Base-by-base conservation (phyloP, 1,139 yeast genomes). In the Suhomyces ambrosiae region DNA sequence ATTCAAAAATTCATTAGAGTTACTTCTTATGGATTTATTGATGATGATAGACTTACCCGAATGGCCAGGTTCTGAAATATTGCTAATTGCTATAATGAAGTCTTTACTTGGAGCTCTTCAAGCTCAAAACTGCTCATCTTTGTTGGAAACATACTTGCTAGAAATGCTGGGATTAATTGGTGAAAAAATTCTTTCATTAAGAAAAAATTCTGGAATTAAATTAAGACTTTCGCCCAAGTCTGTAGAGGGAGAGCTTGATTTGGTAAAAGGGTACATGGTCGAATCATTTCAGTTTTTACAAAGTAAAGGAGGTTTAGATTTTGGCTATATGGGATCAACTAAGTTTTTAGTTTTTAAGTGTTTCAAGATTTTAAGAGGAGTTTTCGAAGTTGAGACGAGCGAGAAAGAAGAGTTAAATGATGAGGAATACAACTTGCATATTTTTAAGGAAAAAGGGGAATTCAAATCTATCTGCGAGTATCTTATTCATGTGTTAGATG, bases 81-180 rank as follows among this genome's bases (percentile, higher is more conserved):
- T 82, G 13, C 55, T 82, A 5, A 55, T 58, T 3, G 61, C 78
- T 0, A 43, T 81, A 3, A 60, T 73, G 41, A 65, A 62, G 33
- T 61, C 70, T 4, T 50, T 79, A 13, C 50, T 79, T 30, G 49
- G 48, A n/a, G 53, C 65, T 0, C 54, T 72, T 30, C 65, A 60
- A 23, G 53, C 57, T 8, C 67, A 67, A 18, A 54, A 56, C 13
- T 53, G 63, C 31, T 33, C 70, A 3, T 56, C 71, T 1, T 44
- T 54, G 4, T 60, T 72, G 6, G 84, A 80, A 45, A 64, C 78
- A 0, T 66, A 70, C 41, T 64, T 77, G 3, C 56, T 83, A 29
- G 88, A 82, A 39, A 53, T 77, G 45, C 53, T 78, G 5, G 87
- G 88, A 0, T 49, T 61, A 10, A 72, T 82, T 24, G 87, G 84